Percentiles rank a stretch among this genome's conserved stretches.
phyloP scores from a whole-genome alignment of 73 alveolate species.

The Uronychia binucleata region DNA sequence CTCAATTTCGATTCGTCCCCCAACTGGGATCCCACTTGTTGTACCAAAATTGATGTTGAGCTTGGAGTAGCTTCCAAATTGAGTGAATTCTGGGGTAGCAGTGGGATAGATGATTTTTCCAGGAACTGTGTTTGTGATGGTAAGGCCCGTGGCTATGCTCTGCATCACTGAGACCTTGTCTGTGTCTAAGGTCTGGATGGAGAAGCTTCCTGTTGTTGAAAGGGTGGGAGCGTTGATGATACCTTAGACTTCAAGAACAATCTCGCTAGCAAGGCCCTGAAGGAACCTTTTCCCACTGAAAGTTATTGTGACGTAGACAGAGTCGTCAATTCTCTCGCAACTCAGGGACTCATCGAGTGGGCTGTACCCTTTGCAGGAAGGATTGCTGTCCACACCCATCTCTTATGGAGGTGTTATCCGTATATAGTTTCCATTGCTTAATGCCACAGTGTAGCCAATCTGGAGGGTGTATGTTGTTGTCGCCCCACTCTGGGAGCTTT shows the following conservation, averaged over 20 bases:
- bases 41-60: neutral
- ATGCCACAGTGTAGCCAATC: neutral
- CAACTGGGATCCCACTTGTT: neutral
- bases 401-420: neutral
- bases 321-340: neutral
- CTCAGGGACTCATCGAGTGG: neutral
- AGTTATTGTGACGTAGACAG: neutral
- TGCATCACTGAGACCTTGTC: neutral
- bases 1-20: neutral
- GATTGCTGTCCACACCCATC: neutral
- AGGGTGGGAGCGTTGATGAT: neutral
- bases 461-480: neutral
- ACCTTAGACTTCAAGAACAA: neutral
- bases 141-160: neutral
- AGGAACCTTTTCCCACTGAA: neutral
- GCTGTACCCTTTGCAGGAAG: neutral
- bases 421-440: neutral
- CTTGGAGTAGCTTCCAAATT: neutral
- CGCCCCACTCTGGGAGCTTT: neutral
- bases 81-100: neutral
- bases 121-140: neutral
- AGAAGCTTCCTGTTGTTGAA: neutral
- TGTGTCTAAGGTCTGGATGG: neutral
- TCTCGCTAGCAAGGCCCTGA: neutral
- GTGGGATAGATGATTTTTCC: neutral